Evolutionary conservation across 768 basidiomycete genomes (phyloP).

Genomic region (Hygrophorus pudorinus): DNA sequence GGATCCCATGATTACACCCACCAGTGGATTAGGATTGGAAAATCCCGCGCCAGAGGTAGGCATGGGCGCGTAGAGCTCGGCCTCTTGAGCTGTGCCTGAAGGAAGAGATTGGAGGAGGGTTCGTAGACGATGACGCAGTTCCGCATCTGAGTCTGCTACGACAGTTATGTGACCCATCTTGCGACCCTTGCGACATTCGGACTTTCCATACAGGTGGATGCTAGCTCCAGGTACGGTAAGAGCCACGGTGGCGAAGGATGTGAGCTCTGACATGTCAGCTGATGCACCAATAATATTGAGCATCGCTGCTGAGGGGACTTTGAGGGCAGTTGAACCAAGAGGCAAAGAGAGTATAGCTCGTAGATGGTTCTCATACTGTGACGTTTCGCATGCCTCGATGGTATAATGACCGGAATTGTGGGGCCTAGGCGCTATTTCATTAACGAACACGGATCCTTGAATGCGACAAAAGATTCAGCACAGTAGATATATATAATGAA

Average conservation of each 20-base stretch:
- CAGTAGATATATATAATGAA: background rate
- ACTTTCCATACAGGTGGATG: slow-evolving; percentile 93
- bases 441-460: slow-evolving; percentile 69
- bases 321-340: slow-evolving; percentile 79
- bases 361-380: slow-evolving; percentile 96
- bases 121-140: slow-evolving; percentile 58
- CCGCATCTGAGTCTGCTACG: slow-evolving; percentile 72
- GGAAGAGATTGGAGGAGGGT: slow-evolving; percentile 64
- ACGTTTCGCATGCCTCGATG: slow-evolving; percentile 93
- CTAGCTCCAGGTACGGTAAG: slow-evolving; percentile 64
- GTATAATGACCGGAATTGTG: slow-evolving; percentile 99
- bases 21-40: slow-evolving; percentile 64
- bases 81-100: slow-evolving; percentile 33
- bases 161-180: slow-evolving; percentile 99
- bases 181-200: slow-evolving; percentile 76
- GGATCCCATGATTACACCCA: slow-evolving; percentile 96
- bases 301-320: slow-evolving; percentile 85
- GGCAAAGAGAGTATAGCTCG: slow-evolving; percentile 88
- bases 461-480: background rate
- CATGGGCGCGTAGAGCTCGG: slow-evolving; percentile 39
- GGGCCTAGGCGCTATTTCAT: slow-evolving; percentile 96
- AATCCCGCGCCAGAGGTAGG: slow-evolving; percentile 37
- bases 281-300: slow-evolving; percentile 90
- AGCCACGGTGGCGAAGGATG: slow-evolving; percentile 44
- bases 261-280: slow-evolving; percentile 51